phyloP scores from a whole-genome alignment of 257 asterid species.

The Ballota nigra region DNA sequence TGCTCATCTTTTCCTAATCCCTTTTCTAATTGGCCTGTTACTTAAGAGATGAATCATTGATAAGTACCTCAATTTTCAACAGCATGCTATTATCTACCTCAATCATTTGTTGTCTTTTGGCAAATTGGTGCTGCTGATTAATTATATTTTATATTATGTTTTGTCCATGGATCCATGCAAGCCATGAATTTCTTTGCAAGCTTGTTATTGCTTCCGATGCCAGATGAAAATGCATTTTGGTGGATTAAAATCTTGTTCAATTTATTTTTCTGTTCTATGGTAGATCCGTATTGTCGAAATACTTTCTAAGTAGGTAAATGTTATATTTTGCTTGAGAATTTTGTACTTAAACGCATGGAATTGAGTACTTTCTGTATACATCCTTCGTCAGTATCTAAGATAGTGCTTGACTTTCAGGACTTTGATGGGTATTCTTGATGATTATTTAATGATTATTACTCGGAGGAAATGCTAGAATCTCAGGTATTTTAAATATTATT shows the following conservation, averaged over 20 bases:
- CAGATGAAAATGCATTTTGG: slow-evolving; percentile 99
- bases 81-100: slow-evolving; percentile 1
- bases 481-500: too few species aligned
- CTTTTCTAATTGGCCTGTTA: background rate
- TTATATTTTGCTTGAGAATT: background rate
- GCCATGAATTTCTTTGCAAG: slow-evolving; percentile 99
- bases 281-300: slow-evolving; percentile 7
- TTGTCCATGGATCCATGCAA: slow-evolving; percentile 43
- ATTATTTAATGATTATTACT: too few species aligned
- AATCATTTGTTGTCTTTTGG: slow-evolving; percentile 1
- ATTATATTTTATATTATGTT: background rate
- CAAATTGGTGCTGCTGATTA: slow-evolving; percentile 24
- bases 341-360: slow-evolving; percentile 1
- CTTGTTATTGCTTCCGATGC: slow-evolving; percentile 85
- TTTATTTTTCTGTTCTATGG: slow-evolving; percentile 6
- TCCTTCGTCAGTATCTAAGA: background rate
- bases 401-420: too few species aligned
- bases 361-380: background rate
- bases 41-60: slow-evolving; percentile 3
- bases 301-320: background rate
- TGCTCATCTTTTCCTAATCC: too few species aligned
- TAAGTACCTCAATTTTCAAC: background rate
- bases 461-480: too few species aligned
- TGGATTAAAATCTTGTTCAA: slow-evolving; percentile 37
- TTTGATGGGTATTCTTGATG: too few species aligned